Base-by-base conservation (phyloP, 208 protist species). In the Leishmania lainsoni region DNA sequence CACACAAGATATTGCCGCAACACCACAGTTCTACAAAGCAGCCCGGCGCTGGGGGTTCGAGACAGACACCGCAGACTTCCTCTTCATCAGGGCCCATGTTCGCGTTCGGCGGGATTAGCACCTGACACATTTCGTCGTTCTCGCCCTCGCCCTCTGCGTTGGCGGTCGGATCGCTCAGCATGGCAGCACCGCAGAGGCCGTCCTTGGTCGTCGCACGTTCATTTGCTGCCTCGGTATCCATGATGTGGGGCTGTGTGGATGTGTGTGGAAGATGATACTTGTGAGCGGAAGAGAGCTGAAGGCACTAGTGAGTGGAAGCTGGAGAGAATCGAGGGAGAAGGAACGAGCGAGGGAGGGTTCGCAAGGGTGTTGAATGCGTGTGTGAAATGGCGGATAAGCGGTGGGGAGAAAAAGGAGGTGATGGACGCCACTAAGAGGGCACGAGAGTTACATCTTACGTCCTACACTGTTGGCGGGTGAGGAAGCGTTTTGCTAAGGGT, bases 1-100 rank as follows among this genome's bases (percentile, higher is more conserved):
- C 91, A 76, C 94, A 97, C 16, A 97, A 81, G 2, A 94, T 86
- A 76, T 97, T 97, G 22, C 89, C 87, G 80, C 94, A 97, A 79
- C 94, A 97, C 91, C 90, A 94, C 65, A 95, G 77, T 81, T 93
- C 87, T 35, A 95, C 92, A 80, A 91, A 95, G 76, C 76, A 85
- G 66, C 88, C 90, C 0, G 82, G 78, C 20, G 65, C 73, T 2
- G 94, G 94, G 5, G 59, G 75, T 72, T 97, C 94, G 26, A 97
- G 86, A 75, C 94, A 97, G 14, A 97, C 90, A n/a, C 92, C 94
- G 76, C 94, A 97, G 65, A 94, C 79, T 58, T 93, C 86, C 72
- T 95, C 92, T 22, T 94, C 90, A 29, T 94, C 93, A 17, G 81
- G 87, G 70, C 72, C 82, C 73, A 81, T 80, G 48, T 79, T 76